These are phyloP conservation scores for Lactifluus volemus DNA, from an alignment of 768 basidiomycete genomes.

Conservation along the genomic window DNA sequence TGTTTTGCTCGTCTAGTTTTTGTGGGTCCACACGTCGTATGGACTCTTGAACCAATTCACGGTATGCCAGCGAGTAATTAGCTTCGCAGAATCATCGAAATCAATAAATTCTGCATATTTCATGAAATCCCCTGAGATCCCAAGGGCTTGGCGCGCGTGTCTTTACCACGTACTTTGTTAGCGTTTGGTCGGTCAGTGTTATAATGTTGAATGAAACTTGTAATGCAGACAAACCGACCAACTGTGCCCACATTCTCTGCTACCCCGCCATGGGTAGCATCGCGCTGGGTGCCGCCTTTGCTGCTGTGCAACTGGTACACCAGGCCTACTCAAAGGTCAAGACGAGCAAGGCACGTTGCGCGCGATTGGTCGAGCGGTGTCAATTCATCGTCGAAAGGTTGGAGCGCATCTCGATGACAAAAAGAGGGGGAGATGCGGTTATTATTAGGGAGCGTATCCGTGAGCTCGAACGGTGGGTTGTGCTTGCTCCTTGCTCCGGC, in stretches of 20 bases:
- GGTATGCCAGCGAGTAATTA: neutral
- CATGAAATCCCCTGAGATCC: neutral
- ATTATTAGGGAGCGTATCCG: conserved; percentile 5
- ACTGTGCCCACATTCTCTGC: neutral
- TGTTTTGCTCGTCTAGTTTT: neutral
- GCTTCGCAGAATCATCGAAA: neutral
- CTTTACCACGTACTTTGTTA: too few species aligned
- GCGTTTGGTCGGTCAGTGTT: neutral
- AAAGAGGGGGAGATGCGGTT: neutral
- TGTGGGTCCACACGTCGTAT: conserved; percentile 8
- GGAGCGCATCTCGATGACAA: conserved; percentile 6
- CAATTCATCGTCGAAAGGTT: conserved; percentile 15
- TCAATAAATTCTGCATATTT: neutral
- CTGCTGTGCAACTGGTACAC: conserved; percentile 19
- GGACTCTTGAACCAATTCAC: neutral
- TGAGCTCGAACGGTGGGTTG: conserved; percentile 14
- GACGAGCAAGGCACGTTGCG: conserved; percentile 17
- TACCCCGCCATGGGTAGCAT: conserved; percentile 8
- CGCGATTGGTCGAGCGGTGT: conserved; percentile 19
- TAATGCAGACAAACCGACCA: neutral
- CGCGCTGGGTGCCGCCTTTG: conserved; percentile 15
- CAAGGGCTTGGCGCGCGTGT: neutral
- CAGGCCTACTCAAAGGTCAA: conserved; percentile 17
- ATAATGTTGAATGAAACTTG: neutral
- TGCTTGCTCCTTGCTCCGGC: neutral